A percentile compares a stretch with the other conserved stretches of the same genome.
phyloP scores from a whole-genome alignment of 805 yeast species.

The Candida nonsorbophila region DNA sequence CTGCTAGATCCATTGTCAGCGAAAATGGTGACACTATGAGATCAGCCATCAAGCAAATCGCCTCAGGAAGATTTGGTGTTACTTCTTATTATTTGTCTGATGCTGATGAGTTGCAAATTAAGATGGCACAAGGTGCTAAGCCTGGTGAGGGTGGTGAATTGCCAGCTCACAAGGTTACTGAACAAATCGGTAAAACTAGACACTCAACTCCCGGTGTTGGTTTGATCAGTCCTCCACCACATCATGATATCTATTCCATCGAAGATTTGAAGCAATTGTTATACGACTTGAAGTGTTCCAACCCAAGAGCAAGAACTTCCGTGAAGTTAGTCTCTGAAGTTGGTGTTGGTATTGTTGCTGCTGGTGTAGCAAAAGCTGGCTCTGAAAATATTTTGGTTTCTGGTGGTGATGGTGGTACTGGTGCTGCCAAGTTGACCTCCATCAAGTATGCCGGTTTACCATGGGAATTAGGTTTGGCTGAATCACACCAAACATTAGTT shows the following conservation, averaged over 20 bases:
- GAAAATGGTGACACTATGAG: constrained; percentile 96
- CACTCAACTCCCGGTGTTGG: constrained; percentile 98
- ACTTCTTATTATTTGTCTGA: constrained; percentile 91
- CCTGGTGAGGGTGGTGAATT: constrained; percentile 99
- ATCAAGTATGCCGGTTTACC: constrained; percentile 97
- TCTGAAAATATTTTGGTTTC: constrained; percentile 94
- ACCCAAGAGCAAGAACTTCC: constrained; percentile 95
- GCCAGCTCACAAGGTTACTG: constrained; percentile 90
- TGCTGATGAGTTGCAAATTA: constrained; percentile 95
- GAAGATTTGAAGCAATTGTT: constrained; percentile 96
- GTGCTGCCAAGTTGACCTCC: constrained; percentile 98
- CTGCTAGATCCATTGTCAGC: constrained; percentile 75
- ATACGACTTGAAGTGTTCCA: constrained; percentile 93
- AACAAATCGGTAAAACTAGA: constrained; percentile 86
- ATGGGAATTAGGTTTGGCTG: constrained; percentile 98
- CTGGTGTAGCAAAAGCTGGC: constrained; percentile 98
- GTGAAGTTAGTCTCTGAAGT: constrained; percentile 96
- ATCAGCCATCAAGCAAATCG: constrained; percentile 97
- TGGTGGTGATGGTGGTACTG: constrained; percentile 99
- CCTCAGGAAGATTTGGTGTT: constrained; percentile 97
- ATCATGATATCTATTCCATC: constrained; percentile 96
- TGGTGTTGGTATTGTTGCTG: constrained; percentile 98
- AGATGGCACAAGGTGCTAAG: constrained; percentile 99
- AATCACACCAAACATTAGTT: constrained; percentile 95
- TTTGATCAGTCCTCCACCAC: constrained; percentile 96